Evolutionary conservation across 1,284 basidiomycete species (phyloP).

Genomic region (Mycena citricolor): DNA sequence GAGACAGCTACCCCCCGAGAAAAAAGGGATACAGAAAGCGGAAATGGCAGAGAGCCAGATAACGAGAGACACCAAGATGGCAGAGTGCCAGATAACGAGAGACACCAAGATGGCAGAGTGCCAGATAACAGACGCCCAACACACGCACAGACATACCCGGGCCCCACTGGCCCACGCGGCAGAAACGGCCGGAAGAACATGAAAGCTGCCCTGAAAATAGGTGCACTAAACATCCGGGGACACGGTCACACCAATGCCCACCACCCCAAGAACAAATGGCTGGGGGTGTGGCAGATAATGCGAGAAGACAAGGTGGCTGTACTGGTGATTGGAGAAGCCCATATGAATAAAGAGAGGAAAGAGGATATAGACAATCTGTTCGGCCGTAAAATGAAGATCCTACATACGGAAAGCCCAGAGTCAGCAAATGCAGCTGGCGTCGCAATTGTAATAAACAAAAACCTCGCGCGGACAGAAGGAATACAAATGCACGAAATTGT

Average conservation of each 20-base stretch:
- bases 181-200: too few species aligned
- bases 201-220: slow-evolving; percentile 1
- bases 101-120: too few species aligned
- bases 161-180: too few species aligned
- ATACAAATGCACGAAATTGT: background rate
- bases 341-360: slow-evolving; percentile 1
- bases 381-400: too few species aligned
- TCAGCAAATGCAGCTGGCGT: slow-evolving; percentile 6
- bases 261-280: slow-evolving; percentile 10
- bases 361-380: background rate
- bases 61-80: too few species aligned
- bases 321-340: slow-evolving; percentile 6
- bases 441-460: slow-evolving; percentile 10
- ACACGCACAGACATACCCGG: too few species aligned
- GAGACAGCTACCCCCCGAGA: too few species aligned
- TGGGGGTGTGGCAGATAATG: slow-evolving; percentile 2
- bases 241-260: background rate
- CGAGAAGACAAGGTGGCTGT: slow-evolving; percentile 3
- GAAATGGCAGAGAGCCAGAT: too few species aligned
- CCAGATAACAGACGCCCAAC: too few species aligned
- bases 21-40: too few species aligned
- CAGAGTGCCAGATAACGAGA: too few species aligned
- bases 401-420: slow-evolving; percentile 1
- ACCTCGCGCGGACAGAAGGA: background rate
- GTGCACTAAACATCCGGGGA: slow-evolving; percentile 6